Base-by-base conservation (phyloP, 2,329 filamentous ascomycete genomes). In the Hypoxylon sp. region DNA sequence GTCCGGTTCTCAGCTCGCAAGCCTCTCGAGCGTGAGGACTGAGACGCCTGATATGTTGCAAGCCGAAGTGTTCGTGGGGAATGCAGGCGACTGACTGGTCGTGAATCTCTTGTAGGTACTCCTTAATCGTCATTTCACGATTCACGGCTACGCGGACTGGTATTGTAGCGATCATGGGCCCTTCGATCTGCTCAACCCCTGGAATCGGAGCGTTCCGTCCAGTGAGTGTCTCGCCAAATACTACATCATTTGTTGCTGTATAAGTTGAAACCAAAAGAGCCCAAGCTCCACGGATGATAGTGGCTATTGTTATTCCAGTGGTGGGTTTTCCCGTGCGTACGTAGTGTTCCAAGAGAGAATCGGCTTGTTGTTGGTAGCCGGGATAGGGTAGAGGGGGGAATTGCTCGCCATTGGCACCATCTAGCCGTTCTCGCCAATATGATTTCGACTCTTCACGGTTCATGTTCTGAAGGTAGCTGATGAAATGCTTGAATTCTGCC, bases 61-160 rank as follows among this genome's bases (percentile, higher is more conserved):
- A 78, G 19, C 87, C 87, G 52, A 85, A 81, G 73, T 92, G 88
- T 74, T 92, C 87, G 72, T 90, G 85, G 0, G 88, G 85, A 5
- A 91, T 89, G 68, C 87, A 84, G 2, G 82, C 77, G 0, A 87
- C 81, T 0, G 84, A 86, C 58, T 85, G 81, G 29, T 85, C 79
- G 37, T 91, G 88, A 2, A 91, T 81, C 1, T 79, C 76, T 43
- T 85, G 80, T 2, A 91, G 78, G 66, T 85, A 90, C 47, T 87
- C 81, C 0, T 75, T 71, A 1, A 88, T 79, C 0, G 79, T 79
- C 0, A 74, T 72, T 3, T 81, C 77, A 2, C 78, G 73, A 52
- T 82, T 77, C 2, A 87, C 74, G 0, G 78, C 77, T 1, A 88
- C 77, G 14, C 85, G 82, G 5, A 89, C 78, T 0, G 87, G 87